Evolutionary conservation across 1,139 yeast species (phyloP), one percentile per base, ranked within the genome.

Genomic region (Barnettozyma hawaiiensis): DNA sequence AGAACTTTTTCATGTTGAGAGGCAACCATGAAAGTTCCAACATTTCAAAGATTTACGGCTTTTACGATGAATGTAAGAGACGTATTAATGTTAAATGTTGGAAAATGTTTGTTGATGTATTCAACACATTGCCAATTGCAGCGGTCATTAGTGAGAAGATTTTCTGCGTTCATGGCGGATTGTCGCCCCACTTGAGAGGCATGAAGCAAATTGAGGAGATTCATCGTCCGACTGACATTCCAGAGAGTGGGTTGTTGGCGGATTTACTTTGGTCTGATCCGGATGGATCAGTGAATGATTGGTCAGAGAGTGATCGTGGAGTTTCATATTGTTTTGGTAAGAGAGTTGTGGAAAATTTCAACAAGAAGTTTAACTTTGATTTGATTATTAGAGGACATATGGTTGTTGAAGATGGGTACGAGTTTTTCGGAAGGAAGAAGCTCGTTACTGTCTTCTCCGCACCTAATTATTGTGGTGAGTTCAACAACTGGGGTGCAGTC

Each of bases 11-110:
- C 70, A 85, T 86, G 59, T 73, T 86, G 54, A 80, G 97, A 71
- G 97, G 97, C 53, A 90, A 90, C 66, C 97, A 90, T 71, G 97
- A 92, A 68, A 87, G 96, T 71, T 97, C 97, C 37, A 85, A 95
- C 39, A 90, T 92, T 62, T 92, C 89, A 69, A 83, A 97, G 71
- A 89, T 92, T 64, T 92, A 92, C 65, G 97, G 97, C 37, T 90
- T 90, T 65, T 90, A 90, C 67, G 97, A 90, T 66, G 97, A 90
- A 69, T 92, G 97, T 69, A 82, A 92, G 69, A 84, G 98, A 73
- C 84, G 98, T 65, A 90, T 87, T 71, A 89, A 89, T 69, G 89
- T 92, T 67, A 92, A 90, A 69, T 81, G 89, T 58, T 92, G 98
- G 97, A 92, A 92, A 69, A 89, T 96, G 18, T 92, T 92, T 63